These are phyloP conservation scores for Spatholobus suberectus DNA, from an alignment of 306 rosid genomes.

Conservation along the genomic window DNA sequence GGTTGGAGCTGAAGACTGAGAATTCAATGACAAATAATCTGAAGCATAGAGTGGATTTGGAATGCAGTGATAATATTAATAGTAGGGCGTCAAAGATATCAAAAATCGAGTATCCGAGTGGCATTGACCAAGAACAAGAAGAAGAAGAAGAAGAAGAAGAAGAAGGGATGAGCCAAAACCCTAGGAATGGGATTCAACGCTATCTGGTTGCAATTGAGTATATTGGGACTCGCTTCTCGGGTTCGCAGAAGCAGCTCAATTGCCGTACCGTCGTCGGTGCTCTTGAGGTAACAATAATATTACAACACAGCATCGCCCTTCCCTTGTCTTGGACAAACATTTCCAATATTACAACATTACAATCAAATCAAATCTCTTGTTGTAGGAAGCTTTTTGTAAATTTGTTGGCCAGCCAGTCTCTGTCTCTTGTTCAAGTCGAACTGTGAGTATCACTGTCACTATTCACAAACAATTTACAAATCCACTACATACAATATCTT, in stretches of 20 bases:
- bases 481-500: neutral
- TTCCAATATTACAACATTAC: neutral
- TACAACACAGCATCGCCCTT: too few relatives aligned
- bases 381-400: conserved; percentile 85
- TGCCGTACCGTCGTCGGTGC: conserved; percentile 86
- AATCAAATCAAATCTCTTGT: neutral
- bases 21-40: conserved; percentile 56
- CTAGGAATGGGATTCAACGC: conserved; percentile 59
- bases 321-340: too few relatives aligned
- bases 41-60: conserved; percentile 54
- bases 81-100: conserved; percentile 64
- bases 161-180: conserved; percentile 53
- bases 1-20: neutral
- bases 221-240: conserved; percentile 84
- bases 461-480: neutral
- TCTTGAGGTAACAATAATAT: conserved; percentile 62
- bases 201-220: conserved; percentile 87
- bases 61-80: conserved; percentile 45
- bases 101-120: conserved; percentile 45
- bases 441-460: conserved; percentile 59
- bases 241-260: conserved; percentile 86
- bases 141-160: conserved; percentile 29
- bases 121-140: too few relatives aligned
- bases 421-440: conserved; percentile 84
- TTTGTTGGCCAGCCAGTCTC: conserved; percentile 83